Base-by-base conservation (phyloP, 768 basidiomycete species). In the Gymnopilus dilepis region DNA sequence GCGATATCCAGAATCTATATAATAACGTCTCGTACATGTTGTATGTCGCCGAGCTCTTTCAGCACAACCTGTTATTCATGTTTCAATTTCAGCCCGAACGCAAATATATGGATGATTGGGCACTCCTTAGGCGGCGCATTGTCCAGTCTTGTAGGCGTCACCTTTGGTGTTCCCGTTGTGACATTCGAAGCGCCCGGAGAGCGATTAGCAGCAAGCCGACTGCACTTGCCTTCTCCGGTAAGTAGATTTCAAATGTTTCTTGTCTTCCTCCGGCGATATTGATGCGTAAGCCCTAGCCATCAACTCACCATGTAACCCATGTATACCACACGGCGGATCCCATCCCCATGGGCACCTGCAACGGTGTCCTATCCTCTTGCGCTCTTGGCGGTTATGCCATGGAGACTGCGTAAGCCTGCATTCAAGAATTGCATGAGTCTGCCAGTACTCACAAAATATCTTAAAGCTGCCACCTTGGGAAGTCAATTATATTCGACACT, bases 301-400 rank as follows among this genome's bases (percentile, higher is more conserved):
- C 87, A 6, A 83, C 83, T 9, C 86, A 89, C 15, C 91, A 92
- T 66, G 82, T 97, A 62, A 95, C 92, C 0, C 96, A 98, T 73
- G 80, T 99, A 28, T 97, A 92, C 74, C 93, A 97, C 70, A 97
- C 90, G 21, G 96, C 95, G 26, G 96, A 99, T 75, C 96, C 96
- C 5, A 92, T 98, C 53, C 86, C 96, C 19, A 94, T 94, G 88
- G 92, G 92, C 34, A 89, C 87, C 7, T 95, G 94, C 75, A 95
- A 85, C 59, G 93, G 93, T 13, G 78, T 91, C 1, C 69, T 92
- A 0, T 95, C 91, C 0, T 85, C 88, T 1, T 99, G 96, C 71
- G 87, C 91, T 3, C 74, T 94, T 9, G 92, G 83, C 21, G 96
- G 96, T n/a, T 97, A 92, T 70, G 96, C 94, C 2, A 82, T 95